These are phyloP conservation scores for Fusarium sp. DNA, from an alignment of 2,329 filamentous ascomycete genomes.

Conservation along the genomic window DNA sequence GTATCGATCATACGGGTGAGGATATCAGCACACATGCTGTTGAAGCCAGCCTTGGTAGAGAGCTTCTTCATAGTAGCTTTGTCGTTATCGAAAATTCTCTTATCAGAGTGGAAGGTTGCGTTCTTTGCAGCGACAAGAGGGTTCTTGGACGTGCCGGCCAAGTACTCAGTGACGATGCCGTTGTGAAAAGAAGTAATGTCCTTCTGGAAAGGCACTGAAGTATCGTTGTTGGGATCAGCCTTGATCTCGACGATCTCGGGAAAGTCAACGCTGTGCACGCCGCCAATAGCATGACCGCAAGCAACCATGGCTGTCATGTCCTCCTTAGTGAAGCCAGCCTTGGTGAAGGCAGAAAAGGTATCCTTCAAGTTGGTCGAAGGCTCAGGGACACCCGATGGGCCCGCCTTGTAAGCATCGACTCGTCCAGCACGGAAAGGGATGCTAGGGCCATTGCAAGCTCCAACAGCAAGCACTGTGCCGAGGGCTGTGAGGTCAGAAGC, in stretches of 20 bases:
- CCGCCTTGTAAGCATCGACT: conserved; percentile 45
- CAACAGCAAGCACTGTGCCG: conserved; percentile 47
- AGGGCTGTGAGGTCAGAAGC: conserved; percentile 48
- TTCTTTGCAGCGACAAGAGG: conserved; percentile 54
- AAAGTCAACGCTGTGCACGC: conserved; percentile 56
- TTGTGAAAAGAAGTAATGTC: conserved; percentile 56
- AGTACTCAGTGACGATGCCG: conserved; percentile 54
- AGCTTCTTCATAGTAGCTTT: conserved; percentile 56
- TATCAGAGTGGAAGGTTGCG: conserved; percentile 53
- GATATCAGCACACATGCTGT: conserved; percentile 44
- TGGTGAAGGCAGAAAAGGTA: conserved; percentile 43
- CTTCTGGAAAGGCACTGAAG: conserved; percentile 47
- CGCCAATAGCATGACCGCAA: conserved; percentile 50
- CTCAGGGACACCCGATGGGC: conserved; percentile 45
- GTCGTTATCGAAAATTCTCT: conserved; percentile 55
- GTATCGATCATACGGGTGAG: conserved; percentile 51
- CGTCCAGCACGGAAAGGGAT: conserved; percentile 46
- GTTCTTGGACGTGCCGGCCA: conserved; percentile 54
- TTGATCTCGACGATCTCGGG: conserved; percentile 48
- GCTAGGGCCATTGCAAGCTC: conserved; percentile 50
- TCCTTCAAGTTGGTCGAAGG: conserved; percentile 42
- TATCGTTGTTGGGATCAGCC: conserved; percentile 34
- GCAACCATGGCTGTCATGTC: conserved; percentile 52
- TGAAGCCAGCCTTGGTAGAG: conserved; percentile 46
- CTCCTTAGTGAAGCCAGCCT: conserved; percentile 44